Conservation (phyloP, 805 yeast genomes). For the Candida andamanensis region DNA sequence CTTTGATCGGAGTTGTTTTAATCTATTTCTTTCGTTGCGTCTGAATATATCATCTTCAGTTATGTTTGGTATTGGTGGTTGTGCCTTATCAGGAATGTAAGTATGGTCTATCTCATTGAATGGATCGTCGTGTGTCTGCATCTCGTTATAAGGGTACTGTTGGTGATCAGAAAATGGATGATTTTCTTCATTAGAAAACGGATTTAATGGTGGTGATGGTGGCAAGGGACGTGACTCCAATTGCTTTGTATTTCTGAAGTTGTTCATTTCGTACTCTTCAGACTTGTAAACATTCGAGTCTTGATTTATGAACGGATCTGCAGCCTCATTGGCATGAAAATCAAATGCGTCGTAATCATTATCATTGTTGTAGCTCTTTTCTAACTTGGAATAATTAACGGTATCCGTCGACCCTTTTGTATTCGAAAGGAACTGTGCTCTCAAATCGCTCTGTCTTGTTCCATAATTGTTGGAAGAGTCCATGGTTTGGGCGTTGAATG, state of each 20-base stretch:
- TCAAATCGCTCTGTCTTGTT: slow-evolving; percentile 4
- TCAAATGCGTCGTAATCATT: slow-evolving; percentile 10
- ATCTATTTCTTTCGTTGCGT: slow-evolving; percentile 20
- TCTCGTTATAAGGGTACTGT: slow-evolving; percentile 7
- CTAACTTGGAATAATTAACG: slow-evolving; percentile 2
- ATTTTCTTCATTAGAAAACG: slow-evolving; percentile 2
- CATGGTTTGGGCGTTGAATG: no score
- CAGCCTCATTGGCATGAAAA: slow-evolving; percentile 1
- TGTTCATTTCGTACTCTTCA: slow-evolving; percentile 10
- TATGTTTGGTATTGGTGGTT: slow-evolving; percentile 9
- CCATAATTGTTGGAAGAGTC: no score
- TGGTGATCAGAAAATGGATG: slow-evolving; percentile 4
- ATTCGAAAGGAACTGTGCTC: slow-evolving; percentile 18
- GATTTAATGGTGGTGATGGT: slow-evolving; percentile 5
- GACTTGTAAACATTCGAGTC: slow-evolving; percentile 7
- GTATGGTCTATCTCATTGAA: slow-evolving; percentile 4
- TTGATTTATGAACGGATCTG: no score
- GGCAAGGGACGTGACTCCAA: neutral
- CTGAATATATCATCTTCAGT: slow-evolving; percentile 13
- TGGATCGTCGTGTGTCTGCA: slow-evolving; percentile 6
- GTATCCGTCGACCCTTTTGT: slow-evolving; percentile 11
- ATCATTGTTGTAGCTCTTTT: neutral
- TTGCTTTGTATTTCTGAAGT: slow-evolving; percentile 1
- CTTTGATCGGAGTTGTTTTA: slow-evolving; percentile 18
- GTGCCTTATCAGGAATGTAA: slow-evolving; percentile 8